Evolutionary conservation across 1,139 yeast genomes (phyloP), one percentile per base, ranked within the genome.

Genomic region (Debaryomycetaceae sp.): DNA sequence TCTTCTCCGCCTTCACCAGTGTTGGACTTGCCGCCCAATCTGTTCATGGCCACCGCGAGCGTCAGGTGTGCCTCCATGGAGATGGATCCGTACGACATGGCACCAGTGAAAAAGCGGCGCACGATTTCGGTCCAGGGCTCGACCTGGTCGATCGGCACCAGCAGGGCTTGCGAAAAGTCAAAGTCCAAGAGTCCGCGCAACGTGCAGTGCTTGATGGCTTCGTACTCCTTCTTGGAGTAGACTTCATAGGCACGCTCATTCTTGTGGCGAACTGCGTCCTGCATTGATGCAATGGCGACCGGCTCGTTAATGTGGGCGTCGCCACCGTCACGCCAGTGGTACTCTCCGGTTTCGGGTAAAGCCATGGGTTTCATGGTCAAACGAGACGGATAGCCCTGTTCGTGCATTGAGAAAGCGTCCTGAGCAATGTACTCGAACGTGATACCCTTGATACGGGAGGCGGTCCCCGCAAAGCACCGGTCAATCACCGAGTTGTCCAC

Each of bases 1-100:
- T 90, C 97, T 59, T 90, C 98, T 66, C 98, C 98, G 67, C 98
- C 98, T 66, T 90, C 98, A 63, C 98, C 98, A 38, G 97, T 87
- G 56, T 90, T 90, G 30, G 95, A 85, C 58, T 86, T 90, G 46
- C 96, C 98, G 32, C 97, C 97, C 43, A 90, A 68, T 57, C 97
- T 70, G 64, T 90, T 90, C 98, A 90, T 90, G 29, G 98, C 98
- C 34, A 90, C 94, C 11, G 98, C 98, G 45, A 90, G 65, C 7
- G 98, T 87, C 3, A 96, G 85, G 58, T 90, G 98, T 3, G 96
- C 86, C 58, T 90, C 98, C 95, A 87, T 82, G 6, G 97, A 87
- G 51, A 90, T 90, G 30, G 97, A 87, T 49, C 98, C 98, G 49
- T 90, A 90, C 4, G 96, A 86, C 98, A 90, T 90, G 35, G 98